Percentiles rank a stretch among this genome's conserved stretches.
These are phyloP conservation scores for Spinacia oleracea DNA, from an alignment of 179 eudicot species.

Conservation along the genomic window DNA sequence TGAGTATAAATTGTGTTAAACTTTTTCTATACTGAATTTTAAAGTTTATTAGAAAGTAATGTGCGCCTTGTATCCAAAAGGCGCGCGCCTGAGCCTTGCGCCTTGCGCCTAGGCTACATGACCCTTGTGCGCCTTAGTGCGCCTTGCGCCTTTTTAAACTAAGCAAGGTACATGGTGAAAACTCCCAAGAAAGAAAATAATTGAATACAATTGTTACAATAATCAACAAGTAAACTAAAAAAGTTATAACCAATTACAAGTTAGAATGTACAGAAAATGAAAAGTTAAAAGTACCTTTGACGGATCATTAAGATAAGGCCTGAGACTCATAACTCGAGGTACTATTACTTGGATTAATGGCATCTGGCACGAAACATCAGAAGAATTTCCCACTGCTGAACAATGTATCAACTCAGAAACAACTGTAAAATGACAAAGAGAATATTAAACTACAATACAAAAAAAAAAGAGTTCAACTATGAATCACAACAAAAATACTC, in stretches of 20 bases:
- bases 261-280: not conserved
- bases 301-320: slow-evolving; percentile 76
- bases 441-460: slow-evolving; percentile 10
- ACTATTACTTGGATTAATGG: slow-evolving; percentile 89
- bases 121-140: no score
- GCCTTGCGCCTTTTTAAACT: no score
- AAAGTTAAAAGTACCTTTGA: slow-evolving; percentile 64
- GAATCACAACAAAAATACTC: slow-evolving; percentile 1
- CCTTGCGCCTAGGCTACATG: no score
- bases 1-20: no score
- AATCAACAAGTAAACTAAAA: not conserved
- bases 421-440: slow-evolving; percentile 41
- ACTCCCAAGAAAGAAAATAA: not conserved
- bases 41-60: no score
- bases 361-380: slow-evolving; percentile 68
- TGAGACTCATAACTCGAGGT: slow-evolving; percentile 87
- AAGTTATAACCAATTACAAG: not conserved
- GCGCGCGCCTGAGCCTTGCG: no score
- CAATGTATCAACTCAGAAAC: slow-evolving; percentile 95
- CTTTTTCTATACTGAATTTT: no score
- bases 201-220: not conserved
- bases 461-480: not conserved
- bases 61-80: no score
- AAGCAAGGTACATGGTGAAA: not conserved
- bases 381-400: slow-evolving; percentile 66